These are phyloP conservation scores for Verticillium tricorpus DNA, from an alignment of 2,329 filamentous ascomycete species.

Conservation along the genomic window DNA sequence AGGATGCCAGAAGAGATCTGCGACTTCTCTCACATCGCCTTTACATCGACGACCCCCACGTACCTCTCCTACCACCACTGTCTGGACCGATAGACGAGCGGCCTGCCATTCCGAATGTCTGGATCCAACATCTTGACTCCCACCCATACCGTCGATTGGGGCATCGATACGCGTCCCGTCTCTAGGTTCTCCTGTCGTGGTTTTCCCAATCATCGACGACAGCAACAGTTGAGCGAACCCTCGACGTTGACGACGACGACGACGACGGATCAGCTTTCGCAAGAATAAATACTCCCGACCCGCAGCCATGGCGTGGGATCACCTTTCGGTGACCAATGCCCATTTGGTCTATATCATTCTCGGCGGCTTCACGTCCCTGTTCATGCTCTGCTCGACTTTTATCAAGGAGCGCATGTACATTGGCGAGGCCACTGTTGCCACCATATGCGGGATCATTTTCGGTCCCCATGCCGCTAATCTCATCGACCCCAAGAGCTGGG, in stretches of 20 bases:
- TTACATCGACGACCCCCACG: neutral
- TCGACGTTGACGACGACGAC: neutral
- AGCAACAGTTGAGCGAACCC: neutral
- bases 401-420: constrained; percentile 99
- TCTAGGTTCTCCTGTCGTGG: constrained; percentile 12
- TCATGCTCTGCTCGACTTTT: constrained; percentile 96
- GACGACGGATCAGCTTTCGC: neutral
- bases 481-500: constrained; percentile 73
- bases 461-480: constrained; percentile 79
- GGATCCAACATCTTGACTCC: constrained; percentile 16
- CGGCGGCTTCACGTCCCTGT: constrained; percentile 93
- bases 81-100: neutral
- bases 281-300: neutral
- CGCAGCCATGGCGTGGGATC: constrained; percentile 67
- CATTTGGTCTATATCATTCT: constrained; percentile 98
- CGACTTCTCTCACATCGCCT: neutral
- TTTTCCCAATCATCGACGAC: neutral
- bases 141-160: constrained; percentile 19
- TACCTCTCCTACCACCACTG: no score
- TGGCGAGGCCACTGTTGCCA: constrained; percentile 93
- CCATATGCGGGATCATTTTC: constrained; percentile 82
- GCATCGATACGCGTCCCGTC: constrained; percentile 14
- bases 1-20: neutral
- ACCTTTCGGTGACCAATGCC: constrained; percentile 83
- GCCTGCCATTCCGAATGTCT: constrained; percentile 23